Base-by-base conservation (phyloP, 1,284 basidiomycete species). In the Boletus sp. region DNA sequence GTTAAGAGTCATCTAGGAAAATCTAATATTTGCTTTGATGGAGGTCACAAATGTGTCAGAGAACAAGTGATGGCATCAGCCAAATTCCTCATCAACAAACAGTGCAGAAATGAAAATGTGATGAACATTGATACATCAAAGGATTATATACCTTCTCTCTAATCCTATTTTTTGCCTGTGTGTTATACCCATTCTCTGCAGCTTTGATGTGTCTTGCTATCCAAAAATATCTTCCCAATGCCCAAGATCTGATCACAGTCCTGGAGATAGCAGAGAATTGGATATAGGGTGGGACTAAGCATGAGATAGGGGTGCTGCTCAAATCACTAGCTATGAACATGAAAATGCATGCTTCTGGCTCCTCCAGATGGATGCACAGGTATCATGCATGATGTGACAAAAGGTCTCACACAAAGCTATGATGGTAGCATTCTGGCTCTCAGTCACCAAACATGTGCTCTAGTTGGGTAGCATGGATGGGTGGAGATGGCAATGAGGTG, bases 11-110 rank as follows among this genome's bases (percentile, higher is more conserved):
- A 54, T 44, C 23, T 44, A 91, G 89, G 77, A 79, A 70, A 83
- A 84, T 4, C 77, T 89, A 44, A 68, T 80, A 53, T 67, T 84
- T 16, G 81, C 88, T 23, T 71, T 91, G 52, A 72, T 75, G 4
- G 76, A 69, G 2, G 84, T 91, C 21, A 67, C 78, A 11, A 89
- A 92, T 69, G 68, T 92, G 51, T 77, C 85, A 2, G 89, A 92
- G 70, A 67, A 75, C 19, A 85, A 90, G 59, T 91, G 28, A 76
- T 89, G 30, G 77, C 80, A 25, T 74, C 81, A 9, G 77, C 90
- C 8, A 77, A 77, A 49, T 65, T 70, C 21, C 78, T 87, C 6
- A 70, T 84, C 14, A 74, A 68, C 44, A 62, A n/a, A 33, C 67
- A 73, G 46, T 72, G 46, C 60, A 68, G 8, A 73, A 78, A 59